Base-by-base conservation (phyloP, 106 monocot species). In the Alisma plantagoaquatica region DNA sequence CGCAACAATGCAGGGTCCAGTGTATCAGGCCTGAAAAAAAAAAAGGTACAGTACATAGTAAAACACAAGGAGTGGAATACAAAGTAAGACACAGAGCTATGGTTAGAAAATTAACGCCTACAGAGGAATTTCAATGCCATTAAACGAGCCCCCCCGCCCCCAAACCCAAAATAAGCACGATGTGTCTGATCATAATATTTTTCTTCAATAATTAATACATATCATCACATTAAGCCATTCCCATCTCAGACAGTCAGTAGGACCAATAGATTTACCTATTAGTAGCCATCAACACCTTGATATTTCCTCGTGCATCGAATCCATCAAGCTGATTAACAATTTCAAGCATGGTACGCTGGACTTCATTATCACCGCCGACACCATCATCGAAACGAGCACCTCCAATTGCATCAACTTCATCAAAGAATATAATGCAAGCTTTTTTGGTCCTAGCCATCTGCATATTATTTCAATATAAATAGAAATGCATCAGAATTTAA, bases 381-480 rank as follows among this genome's bases (percentile, higher is more conserved):
- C 93, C 93, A 70, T 93, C 93, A 77, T 93, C 93, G 67, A 93
- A 93, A 41, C 93, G 83, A 56, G 93, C 93, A 49, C 93, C 93
- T 46, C 93, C 93, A 67, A 93, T 87, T 1, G 93, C 93, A 74
- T 93, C 93, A 30, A 93, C 77, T 64, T 93, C 93, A 75, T 93
- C 93, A 70, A 93, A 93, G 51, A 92, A 92, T 4, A 92, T 82
- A 53, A 92, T 92, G 78, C 93, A 93, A 3, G 94, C 94, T 53
- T 94, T 94, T 33, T 94, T 94, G 16, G 94, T 84, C 24, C 87
- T 76, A 24, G 94, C 93, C 93, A 93, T 93, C 93, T 92, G 57
- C 56, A 27, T 19, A 31, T 54, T 24, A n/a, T n/a, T n/a, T n/a
- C n/a, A n/a, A n/a, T n/a, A n/a, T n/a, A n/a, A n/a, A n/a, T n/a